Percentiles rank a stretch among this genome's conserved stretches.
Evolutionary conservation across 2,329 filamentous ascomycete species (phyloP).

Genomic region (Trichophyton equinum): DNA sequence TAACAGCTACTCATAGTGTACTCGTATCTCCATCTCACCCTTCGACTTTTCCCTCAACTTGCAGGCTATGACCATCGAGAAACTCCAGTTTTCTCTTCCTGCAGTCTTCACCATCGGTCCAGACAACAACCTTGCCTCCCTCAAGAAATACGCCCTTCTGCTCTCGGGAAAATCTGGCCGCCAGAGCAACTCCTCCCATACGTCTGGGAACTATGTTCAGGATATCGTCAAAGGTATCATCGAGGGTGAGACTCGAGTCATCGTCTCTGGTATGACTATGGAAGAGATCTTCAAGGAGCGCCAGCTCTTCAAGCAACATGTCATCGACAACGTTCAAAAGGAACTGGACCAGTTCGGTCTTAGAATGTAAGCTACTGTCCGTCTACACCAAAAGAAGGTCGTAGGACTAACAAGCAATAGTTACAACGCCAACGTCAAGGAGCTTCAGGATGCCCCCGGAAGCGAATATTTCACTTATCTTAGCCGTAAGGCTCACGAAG

Average conservation of each 20-base stretch:
- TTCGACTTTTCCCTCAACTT: conserved; percentile 74
- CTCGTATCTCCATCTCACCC: conserved; percentile 29
- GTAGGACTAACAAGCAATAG: conserved; percentile 21
- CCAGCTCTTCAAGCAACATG: conserved; percentile 63
- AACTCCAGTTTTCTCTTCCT: conserved; percentile 68
- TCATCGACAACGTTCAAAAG: conserved; percentile 61
- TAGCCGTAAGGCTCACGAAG: conserved; percentile 72
- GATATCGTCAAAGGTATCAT: conserved; percentile 85
- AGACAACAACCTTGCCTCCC: conserved; percentile 54
- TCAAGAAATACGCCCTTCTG: conserved; percentile 73
- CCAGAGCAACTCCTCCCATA: conserved; percentile 27
- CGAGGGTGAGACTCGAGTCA: conserved; percentile 71
- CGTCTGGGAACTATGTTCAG: conserved; percentile 52
- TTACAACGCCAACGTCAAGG: conserved; percentile 69
- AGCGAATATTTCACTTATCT: conserved; percentile 76
- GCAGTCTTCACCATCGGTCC: conserved; percentile 81
- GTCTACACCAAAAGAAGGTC: background rate
- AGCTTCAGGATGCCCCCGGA: conserved; percentile 68
- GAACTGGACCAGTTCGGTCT: conserved; percentile 73
- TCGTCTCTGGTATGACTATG: conserved; percentile 85
- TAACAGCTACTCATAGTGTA: conserved; percentile 15
- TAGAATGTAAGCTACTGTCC: conserved; percentile 42
- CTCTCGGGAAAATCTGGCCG: conserved; percentile 51
- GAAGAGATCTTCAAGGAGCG: conserved; percentile 74
- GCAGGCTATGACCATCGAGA: conserved; percentile 82